phyloP scores from a whole-genome alignment of 108 stramenopile species.

The Skeletonema tropicum region DNA sequence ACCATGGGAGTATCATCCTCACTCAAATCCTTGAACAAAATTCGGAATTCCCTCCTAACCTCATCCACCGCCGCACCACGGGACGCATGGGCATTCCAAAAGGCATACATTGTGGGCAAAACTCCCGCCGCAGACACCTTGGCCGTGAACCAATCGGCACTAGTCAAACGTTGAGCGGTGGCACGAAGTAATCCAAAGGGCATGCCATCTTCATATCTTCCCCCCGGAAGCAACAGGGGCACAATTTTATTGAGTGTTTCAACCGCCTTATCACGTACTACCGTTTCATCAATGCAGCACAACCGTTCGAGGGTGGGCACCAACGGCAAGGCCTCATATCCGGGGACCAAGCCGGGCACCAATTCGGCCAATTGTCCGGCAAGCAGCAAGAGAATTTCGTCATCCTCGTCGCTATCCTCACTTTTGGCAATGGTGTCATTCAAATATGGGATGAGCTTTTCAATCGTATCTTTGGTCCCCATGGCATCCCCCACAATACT shows the following conservation, averaged over 20 bases:
- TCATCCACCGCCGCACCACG: conserved; percentile 33
- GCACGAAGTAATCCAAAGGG: conserved; percentile 52
- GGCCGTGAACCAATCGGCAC: conserved; percentile 97
- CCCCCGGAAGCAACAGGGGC: conserved; percentile 39
- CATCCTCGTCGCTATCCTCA: conserved; percentile 58
- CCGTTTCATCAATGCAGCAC: conserved; percentile 93
- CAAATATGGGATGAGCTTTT: conserved; percentile 73
- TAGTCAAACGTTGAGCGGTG: conserved; percentile 80
- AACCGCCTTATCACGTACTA: conserved; percentile 92
- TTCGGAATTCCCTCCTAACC: conserved; percentile 58
- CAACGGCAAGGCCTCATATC: conserved; percentile 58
- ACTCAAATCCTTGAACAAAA: conserved; percentile 76
- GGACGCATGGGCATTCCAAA: conserved; percentile 41
- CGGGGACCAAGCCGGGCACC: conserved; percentile 72
- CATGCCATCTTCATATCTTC: conserved; percentile 25
- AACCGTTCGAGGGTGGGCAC: conserved; percentile 91
- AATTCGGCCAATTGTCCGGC: conserved; percentile 72
- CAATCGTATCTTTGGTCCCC: conserved; percentile 59
- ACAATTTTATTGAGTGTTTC: conserved; percentile 67
- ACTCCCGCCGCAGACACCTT: conserved; percentile 90
- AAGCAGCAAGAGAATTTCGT: conserved; percentile 79
- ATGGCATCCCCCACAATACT: conserved; percentile 81
- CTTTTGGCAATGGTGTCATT: conserved; percentile 44
- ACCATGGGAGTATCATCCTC: conserved; percentile 98
- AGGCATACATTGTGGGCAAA: conserved; percentile 48